Percentiles rank a stretch among this genome's conserved stretches.
These are phyloP conservation scores for Priceomyces haplophilus DNA, from an alignment of 805 yeast species.

Conservation along the genomic window DNA sequence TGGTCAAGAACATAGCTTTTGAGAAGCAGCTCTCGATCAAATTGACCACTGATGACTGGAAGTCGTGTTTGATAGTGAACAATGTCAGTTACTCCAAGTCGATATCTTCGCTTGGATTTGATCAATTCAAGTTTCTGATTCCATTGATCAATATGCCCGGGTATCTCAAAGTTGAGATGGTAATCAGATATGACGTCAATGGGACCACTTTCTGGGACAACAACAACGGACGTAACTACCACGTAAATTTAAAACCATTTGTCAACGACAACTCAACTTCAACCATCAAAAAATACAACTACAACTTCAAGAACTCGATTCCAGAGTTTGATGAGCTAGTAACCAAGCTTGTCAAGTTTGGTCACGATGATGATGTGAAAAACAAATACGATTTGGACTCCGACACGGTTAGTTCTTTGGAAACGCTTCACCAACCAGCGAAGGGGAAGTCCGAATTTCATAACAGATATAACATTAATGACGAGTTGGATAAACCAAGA, in stretches of 20 bases:
- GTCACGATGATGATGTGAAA: constrained; percentile 11
- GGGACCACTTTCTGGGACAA: constrained; percentile 37
- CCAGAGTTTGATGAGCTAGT: constrained; percentile 23
- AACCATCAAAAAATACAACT: constrained; percentile 7
- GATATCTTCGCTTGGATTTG: constrained; percentile 29
- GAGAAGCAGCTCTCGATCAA: constrained; percentile 40
- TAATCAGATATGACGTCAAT: constrained; percentile 31
- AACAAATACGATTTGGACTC: constrained; percentile 7
- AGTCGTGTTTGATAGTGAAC: constrained; percentile 28
- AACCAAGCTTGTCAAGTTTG: constrained; percentile 17
- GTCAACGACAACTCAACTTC: constrained; percentile 1
- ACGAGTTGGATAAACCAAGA: constrained; percentile 11
- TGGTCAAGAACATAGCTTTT: constrained; percentile 34
- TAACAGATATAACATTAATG: constrained; percentile 17
- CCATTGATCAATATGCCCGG: constrained; percentile 36
- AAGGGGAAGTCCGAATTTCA: constrained; percentile 14
- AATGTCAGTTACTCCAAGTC: constrained; percentile 20
- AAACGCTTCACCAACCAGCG: constrained; percentile 4
- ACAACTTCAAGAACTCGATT: constrained; percentile 7
- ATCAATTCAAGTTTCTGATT: constrained; percentile 51
- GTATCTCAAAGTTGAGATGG: constrained; percentile 31
- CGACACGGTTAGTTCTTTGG: constrained; percentile 6
- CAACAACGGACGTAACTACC: constrained; percentile 33
- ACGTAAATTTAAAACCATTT: constrained; percentile 29
- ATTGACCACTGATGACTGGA: constrained; percentile 50